Conservation (phyloP, 805 yeast species). For the Wickerhamiella bombiphila region DNA sequence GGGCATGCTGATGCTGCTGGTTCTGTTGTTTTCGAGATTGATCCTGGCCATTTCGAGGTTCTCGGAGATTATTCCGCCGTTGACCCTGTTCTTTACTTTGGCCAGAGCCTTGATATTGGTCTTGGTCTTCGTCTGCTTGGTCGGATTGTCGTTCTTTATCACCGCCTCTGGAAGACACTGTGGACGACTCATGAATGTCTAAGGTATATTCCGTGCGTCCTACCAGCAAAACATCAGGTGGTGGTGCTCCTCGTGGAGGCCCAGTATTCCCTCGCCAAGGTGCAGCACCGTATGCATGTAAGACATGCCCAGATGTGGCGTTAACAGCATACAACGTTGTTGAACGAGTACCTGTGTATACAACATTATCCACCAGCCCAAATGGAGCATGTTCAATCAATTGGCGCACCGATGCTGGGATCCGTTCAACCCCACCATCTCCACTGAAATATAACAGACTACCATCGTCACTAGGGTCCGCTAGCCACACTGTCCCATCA, state of each 20-base stretch:
- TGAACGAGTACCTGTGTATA: conserved; percentile 72
- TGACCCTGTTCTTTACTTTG: too few species aligned
- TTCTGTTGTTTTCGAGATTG: conserved; percentile 31
- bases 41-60: too few species aligned
- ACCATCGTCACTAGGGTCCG: conserved; percentile 84
- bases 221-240: conserved; percentile 15
- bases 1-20: too few species aligned
- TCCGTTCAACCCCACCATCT: conserved; percentile 56
- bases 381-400: conserved; percentile 77
- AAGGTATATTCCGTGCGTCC: conserved; percentile 27
- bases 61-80: too few species aligned
- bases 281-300: conserved; percentile 47
- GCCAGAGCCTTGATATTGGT: too few species aligned
- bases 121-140: too few species aligned
- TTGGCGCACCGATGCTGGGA: conserved; percentile 68
- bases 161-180: background rate
- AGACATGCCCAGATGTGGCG: conserved; percentile 56
- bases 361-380: conserved; percentile 57
- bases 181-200: conserved; percentile 43
- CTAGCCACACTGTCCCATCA: conserved; percentile 43
- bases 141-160: too few species aligned
- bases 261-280: background rate
- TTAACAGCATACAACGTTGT: conserved; percentile 66
- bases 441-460: conserved; percentile 65
- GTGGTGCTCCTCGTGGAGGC: background rate